phyloP scores from a whole-genome alignment of 164 flowering plant species.

The Dillenia turbinata region DNA sequence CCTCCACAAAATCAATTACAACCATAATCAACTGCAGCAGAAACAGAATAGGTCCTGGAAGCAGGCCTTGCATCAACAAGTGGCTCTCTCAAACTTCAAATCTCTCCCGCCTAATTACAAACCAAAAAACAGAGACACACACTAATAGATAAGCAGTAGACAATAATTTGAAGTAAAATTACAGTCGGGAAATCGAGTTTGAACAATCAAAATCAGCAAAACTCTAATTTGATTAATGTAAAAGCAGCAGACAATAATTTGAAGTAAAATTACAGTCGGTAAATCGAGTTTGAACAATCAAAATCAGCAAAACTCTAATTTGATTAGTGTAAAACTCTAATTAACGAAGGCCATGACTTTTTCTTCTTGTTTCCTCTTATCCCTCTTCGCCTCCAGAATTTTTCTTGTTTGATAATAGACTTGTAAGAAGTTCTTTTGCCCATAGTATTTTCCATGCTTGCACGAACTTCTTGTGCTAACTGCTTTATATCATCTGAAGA shows the following conservation, averaged over 20 bases:
- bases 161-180: background rate
- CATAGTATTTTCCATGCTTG: constrained; percentile 30
- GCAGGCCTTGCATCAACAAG: constrained; percentile 22
- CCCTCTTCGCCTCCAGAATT: constrained; percentile 60
- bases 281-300: background rate
- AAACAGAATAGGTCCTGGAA: constrained; percentile 40
- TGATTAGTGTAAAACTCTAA: background rate
- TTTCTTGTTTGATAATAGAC: constrained; percentile 53
- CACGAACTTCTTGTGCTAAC: constrained; percentile 58
- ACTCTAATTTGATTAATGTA: background rate
- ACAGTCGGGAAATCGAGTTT: background rate
- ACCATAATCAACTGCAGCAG: constrained; percentile 37
- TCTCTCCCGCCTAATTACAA: constrained; percentile 28
- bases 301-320: background rate
- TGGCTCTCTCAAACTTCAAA: constrained; percentile 36
- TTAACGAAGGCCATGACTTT: constrained; percentile 76
- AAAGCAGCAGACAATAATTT: too few relatives aligned
- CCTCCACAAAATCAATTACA: too few relatives aligned
- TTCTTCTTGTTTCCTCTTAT: constrained; percentile 66
- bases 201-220: background rate
- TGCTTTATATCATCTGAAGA: constrained; percentile 71
- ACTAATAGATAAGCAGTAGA: background rate
- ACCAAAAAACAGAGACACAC: background rate
- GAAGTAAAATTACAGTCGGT: background rate
- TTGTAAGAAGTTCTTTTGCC: constrained; percentile 53